Evolutionary conservation across 2,329 filamentous ascomycete genomes (phyloP), one percentile per base, ranked within the genome.

Genomic region (Leptodontidium sp.): DNA sequence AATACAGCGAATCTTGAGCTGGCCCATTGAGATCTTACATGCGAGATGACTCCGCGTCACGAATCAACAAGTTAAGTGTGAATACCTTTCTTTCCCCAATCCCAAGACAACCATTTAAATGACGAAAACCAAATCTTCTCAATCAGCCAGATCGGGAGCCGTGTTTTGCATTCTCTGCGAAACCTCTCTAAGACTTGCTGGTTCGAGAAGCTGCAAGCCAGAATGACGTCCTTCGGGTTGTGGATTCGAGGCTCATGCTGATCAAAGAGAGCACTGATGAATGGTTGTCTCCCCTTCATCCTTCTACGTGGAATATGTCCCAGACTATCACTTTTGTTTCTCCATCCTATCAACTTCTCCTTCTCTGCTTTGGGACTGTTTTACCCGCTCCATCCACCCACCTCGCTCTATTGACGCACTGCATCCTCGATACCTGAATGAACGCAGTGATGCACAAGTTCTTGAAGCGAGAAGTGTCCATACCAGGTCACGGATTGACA

Each of bases 231-330:
- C 35, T 17, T 57, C 57, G 29, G 38, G 38, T 45, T 68, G 32
- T 45, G 32, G 64, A 65, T 21, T 50, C 45, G 12, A 49, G 57
- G 64, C 69, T 72, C 32, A 74, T 77, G 76, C 72, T 73, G 75
- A 77, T 67, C 68, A 77, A 77, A 77, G 76, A 77, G 76, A 77
- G 76, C 76, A 73, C 76, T 74, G 76, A 77, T 72, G 72, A 68
- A 69, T 63, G 47, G 32, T 68, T 49, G n/a, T 43, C 49, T 61
- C n/a, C 61, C 26, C 24, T 49, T 5, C 14, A n/a, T 8, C 3
- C n/a, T 47, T 47, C 14, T 21, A 7, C 5, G n/a, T 47, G 9
- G 14, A 17, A 8, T 47, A 12, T 45, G 45, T 47, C 45, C 14
- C 45, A 47, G 15, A 17, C n/a, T 17, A 2, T 47, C 45, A 17